Evolutionary conservation across 108 stramenopile species (phyloP), one percentile per base, ranked within the genome.

Genomic region (Pseudonitzschia delicatissima): DNA sequence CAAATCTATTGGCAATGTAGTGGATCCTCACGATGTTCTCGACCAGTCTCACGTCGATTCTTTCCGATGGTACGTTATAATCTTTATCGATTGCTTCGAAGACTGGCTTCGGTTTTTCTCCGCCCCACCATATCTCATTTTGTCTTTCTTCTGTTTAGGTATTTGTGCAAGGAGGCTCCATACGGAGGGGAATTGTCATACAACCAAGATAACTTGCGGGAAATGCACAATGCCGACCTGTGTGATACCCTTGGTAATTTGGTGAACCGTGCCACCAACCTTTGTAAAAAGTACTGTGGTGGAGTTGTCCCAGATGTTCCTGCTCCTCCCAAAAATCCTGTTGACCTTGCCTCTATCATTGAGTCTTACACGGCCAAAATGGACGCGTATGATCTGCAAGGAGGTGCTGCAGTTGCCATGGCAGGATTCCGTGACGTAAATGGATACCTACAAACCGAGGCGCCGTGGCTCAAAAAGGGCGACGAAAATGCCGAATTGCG

Each of bases 1-100:
- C 72, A 99, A 99, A 78, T 82, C 84, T 65, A 64, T 99, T 31
- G 99, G 99, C 5, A 99, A 99, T 75, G 96, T 96, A 0, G 91
- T 99, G 1, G 98, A 97, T 76, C 99, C 99, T 3, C 88, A 93
- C 66, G 97, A 93, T 57, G 83, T 98, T 70, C 60, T 97, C 57
- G 84, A 91, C 64, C 78, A 78, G 66, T 93, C 92, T 67, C 80
- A 91, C 47, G 88, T 92, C 8, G 99, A 99, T 71, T 84, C 93
- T 21, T 96, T 99, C 74, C 79, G 99, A 32, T 97, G 95, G 92
- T 96, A 88, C 65, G 74, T 74, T n/a, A n/a, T n/a, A n/a, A n/a
- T n/a, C n/a, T n/a, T n/a, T n/a, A n/a, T n/a, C n/a, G n/a, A n/a
- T n/a, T n/a, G n/a, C n/a, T n/a, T n/a, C n/a, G n/a, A n/a, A n/a